A percentile compares a stretch with the other conserved stretches of the same genome.
Evolutionary conservation across 176 grass and related monocot species (phyloP).

Genomic region (Raddia guianensis): DNA sequence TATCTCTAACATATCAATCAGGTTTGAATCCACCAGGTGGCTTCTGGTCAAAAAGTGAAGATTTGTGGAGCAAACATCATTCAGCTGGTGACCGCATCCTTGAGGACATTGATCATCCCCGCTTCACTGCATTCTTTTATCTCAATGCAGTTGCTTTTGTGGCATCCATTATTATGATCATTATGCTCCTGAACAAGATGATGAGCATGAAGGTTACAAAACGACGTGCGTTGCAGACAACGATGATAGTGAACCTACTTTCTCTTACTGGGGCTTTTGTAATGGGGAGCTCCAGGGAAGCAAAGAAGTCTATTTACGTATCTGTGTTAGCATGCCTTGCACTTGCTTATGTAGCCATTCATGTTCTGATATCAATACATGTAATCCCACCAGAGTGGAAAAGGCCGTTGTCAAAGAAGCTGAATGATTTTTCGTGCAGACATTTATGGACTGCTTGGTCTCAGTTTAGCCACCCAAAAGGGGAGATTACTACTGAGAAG

Average conservation of each 20-base stretch:
- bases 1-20: conserved; percentile 52
- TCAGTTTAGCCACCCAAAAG: not conserved
- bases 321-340: not conserved
- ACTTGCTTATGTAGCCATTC: conserved; percentile 32
- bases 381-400: conserved; percentile 35
- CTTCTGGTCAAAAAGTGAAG: conserved; percentile 38
- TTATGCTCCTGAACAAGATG: conserved; percentile 36
- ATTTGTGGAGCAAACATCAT: not conserved
- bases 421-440: not conserved
- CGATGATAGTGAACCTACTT: conserved; percentile 54
- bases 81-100: conserved; percentile 37
- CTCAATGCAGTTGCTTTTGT: conserved; percentile 47
- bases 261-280: conserved; percentile 35
- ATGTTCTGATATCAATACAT: conserved; percentile 42
- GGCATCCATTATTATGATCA: conserved; percentile 48
- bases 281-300: conserved; percentile 38
- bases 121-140: conserved; percentile 52
- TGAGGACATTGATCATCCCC: conserved; percentile 41
- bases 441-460: not conserved
- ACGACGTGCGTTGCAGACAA: conserved; percentile 25
- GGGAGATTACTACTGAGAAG: conserved; percentile 16
- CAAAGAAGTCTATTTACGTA: conserved; percentile 14
- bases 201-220: conserved; percentile 37
- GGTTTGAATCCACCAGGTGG: conserved; percentile 57
- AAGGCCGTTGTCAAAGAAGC: not conserved